phyloP scores from a whole-genome alignment of 106 monocot genomes.

The Apostasia ramifera region DNA sequence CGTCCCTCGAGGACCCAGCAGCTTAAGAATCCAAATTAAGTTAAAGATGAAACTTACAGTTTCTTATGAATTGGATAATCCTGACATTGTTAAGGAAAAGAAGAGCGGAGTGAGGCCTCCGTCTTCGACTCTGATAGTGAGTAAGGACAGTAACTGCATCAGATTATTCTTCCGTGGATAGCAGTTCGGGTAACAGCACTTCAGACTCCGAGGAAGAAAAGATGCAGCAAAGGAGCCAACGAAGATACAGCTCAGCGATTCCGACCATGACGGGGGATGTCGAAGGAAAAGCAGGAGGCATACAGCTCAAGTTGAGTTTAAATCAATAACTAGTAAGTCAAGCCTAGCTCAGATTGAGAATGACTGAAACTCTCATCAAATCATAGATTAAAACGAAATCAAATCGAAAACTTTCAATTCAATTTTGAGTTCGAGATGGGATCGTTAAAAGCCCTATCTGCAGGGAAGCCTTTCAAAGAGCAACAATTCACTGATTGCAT shows the following conservation, averaged over 20 bases:
- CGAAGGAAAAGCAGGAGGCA: slow-evolving; percentile 60
- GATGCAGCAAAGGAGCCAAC: slow-evolving; percentile 31
- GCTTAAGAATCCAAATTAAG: slow-evolving; percentile 68
- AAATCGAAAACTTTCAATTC: too few species aligned
- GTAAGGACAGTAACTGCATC: slow-evolving; percentile 42
- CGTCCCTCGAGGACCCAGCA: slow-evolving; percentile 81
- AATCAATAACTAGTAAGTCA: too few species aligned
- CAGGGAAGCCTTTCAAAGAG: too few species aligned
- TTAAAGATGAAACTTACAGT: slow-evolving; percentile 43
- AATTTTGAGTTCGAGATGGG: too few species aligned
- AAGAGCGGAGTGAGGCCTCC: slow-evolving; percentile 55
- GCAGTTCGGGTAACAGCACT: slow-evolving; percentile 62
- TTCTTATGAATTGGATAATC: slow-evolving; percentile 63
- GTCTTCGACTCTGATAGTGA: slow-evolving; percentile 63
- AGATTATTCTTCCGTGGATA: slow-evolving; percentile 52
- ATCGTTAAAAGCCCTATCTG: too few species aligned
- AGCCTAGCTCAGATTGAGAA: too few species aligned
- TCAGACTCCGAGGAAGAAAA: slow-evolving; percentile 55
- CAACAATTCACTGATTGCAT: too few species aligned
- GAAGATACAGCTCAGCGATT: slow-evolving; percentile 44
- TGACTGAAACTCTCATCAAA: too few species aligned
- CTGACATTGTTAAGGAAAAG: slow-evolving; percentile 32
- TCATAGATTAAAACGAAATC: too few species aligned
- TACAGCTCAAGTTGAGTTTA: neutral
- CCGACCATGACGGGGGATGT: slow-evolving; percentile 36